Evolutionary conservation across 164 flowering plant genomes (phyloP).

Genomic region (Chimonanthus salicifolius): DNA sequence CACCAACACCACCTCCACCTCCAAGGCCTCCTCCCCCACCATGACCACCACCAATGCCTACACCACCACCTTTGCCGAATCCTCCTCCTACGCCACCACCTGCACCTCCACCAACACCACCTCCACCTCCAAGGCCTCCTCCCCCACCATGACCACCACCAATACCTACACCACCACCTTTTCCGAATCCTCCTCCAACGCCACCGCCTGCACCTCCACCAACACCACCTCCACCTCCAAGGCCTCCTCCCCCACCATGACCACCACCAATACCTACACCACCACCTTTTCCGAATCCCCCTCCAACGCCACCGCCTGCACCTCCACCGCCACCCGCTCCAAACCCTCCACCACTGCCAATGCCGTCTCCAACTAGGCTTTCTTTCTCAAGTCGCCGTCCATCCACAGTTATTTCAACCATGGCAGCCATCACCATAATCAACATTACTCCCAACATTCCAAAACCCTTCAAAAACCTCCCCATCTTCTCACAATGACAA

Average conservation of each 20-base stretch:
- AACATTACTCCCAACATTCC: slow-evolving; percentile 7
- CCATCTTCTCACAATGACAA: slow-evolving; percentile 9
- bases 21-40: not conserved
- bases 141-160: not conserved
- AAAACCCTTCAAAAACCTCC: slow-evolving; percentile 7
- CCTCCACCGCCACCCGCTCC: not conserved
- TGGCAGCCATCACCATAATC: slow-evolving; percentile 8
- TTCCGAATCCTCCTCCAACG: not conserved
- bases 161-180: not conserved
- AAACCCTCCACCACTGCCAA: slow-evolving; percentile 13
- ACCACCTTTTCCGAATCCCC: not conserved
- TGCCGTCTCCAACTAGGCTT: slow-evolving; percentile 14
- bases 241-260: not conserved
- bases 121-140: not conserved
- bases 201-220: not conserved
- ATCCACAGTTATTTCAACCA: slow-evolving; percentile 3
- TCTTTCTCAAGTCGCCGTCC: slow-evolving; percentile 14
- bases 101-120: not conserved
- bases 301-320: not conserved
- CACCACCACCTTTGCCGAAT: slow-evolving; percentile 14
- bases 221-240: not conserved
- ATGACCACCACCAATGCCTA: slow-evolving; percentile 14
- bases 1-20: not conserved
- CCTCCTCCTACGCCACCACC: not conserved
- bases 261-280: not conserved